Evolutionary conservation across 2,329 filamentous ascomycete species (phyloP).

Genomic region (Sporothrix humicola): DNA sequence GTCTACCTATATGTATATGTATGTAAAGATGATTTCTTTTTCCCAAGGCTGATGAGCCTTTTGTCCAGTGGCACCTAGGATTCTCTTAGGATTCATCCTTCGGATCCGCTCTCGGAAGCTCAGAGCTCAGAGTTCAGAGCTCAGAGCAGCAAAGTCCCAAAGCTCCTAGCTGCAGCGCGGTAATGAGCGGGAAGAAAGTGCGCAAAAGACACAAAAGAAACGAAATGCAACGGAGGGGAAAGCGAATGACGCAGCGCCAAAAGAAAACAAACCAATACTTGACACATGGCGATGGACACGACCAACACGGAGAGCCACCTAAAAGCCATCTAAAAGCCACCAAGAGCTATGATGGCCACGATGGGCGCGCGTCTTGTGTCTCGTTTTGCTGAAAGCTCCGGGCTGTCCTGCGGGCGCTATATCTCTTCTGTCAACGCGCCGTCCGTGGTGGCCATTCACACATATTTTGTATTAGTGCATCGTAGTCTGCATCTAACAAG

Average conservation of each 20-base stretch:
- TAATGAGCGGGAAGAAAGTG: background rate
- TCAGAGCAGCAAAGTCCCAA: constrained; percentile 18
- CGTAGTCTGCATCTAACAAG: background rate
- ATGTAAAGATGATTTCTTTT: background rate
- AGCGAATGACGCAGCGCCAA: background rate
- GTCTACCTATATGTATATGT: no score
- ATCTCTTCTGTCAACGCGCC: background rate
- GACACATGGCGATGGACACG: background rate
- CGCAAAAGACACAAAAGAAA: background rate
- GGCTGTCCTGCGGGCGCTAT: background rate
- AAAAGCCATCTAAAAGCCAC: no score
- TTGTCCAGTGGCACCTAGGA: background rate
- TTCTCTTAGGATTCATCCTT: background rate
- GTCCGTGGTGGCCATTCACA: background rate
- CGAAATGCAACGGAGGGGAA: background rate
- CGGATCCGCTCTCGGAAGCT: background rate
- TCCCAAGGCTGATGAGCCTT: background rate
- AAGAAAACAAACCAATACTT: no score
- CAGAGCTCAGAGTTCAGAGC: background rate
- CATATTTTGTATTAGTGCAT: background rate
- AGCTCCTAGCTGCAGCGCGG: background rate
- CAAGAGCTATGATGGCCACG: background rate
- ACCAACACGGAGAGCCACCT: background rate
- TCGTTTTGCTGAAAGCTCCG: constrained; percentile 11
- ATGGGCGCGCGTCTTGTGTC: background rate